These are phyloP conservation scores for Tephrocybe sp. DNA, from an alignment of 768 basidiomycete species.

Conservation along the genomic window DNA sequence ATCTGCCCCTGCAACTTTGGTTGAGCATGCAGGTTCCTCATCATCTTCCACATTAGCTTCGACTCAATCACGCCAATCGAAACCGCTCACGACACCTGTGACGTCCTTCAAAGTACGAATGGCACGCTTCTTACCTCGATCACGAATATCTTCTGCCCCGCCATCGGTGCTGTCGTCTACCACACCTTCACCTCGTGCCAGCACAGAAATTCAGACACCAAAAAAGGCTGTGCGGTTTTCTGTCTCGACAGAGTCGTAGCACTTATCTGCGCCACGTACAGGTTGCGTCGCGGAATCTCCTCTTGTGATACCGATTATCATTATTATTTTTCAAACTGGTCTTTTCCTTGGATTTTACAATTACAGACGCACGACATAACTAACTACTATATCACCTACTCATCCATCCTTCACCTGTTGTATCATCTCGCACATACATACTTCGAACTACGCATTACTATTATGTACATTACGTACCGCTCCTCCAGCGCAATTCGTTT, in stretches of 20 bases:
- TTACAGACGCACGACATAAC: background rate
- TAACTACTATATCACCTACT: constrained; percentile 5
- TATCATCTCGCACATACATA: constrained; percentile 10
- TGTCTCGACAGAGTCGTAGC: constrained; percentile 17
- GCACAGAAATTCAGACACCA: constrained; percentile 33
- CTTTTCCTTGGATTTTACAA: background rate
- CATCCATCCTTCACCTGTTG: constrained; percentile 9
- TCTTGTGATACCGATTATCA: constrained; percentile 18
- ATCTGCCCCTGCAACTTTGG: constrained; percentile 33
- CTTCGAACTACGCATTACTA: constrained; percentile 3
- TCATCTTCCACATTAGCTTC: constrained; percentile 53
- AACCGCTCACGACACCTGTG: constrained; percentile 17
- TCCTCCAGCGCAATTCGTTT: no score
- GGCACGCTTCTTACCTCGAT: constrained; percentile 50
- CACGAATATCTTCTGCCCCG: constrained; percentile 39
- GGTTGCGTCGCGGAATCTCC: background rate
- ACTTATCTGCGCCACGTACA: background rate
- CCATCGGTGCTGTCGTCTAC: constrained; percentile 33
- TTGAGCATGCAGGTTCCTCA: constrained; percentile 40
- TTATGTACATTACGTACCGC: background rate
- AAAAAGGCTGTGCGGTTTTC: constrained; percentile 67
- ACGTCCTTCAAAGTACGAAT: constrained; percentile 42
- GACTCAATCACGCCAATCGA: constrained; percentile 28
- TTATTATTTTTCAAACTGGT: constrained; percentile 16
- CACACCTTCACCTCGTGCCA: constrained; percentile 38